Evolutionary conservation across 2,329 filamentous ascomycete genomes (phyloP).

Genomic region (Dryadomyces quercus-mongolicae): DNA sequence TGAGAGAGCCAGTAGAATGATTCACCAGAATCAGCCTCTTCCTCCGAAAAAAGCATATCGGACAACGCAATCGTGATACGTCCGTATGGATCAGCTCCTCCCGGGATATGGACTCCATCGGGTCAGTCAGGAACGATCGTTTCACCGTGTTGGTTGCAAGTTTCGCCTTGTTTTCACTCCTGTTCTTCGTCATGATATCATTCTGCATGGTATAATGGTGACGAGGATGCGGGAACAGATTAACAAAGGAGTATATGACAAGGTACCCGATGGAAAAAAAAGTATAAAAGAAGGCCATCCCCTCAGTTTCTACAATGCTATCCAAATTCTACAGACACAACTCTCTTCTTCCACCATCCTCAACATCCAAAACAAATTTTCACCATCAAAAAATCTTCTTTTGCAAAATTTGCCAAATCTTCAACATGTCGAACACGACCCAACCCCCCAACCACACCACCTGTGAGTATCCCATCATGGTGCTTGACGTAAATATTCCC

Average conservation of each 20-base stretch:
- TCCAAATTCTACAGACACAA: neutral
- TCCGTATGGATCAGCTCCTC: neutral
- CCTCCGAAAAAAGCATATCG: neutral
- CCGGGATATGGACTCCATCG: neutral
- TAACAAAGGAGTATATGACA: neutral
- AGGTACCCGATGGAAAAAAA: neutral
- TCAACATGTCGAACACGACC: neutral
- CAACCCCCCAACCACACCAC: neutral
- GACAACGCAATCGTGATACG: slow-evolving; percentile 1
- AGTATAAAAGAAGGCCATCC: neutral
- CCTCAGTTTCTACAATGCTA: neutral
- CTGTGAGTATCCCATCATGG: neutral
- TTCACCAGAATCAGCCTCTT: neutral
- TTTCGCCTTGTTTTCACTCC: neutral
- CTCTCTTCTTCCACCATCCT: neutral
- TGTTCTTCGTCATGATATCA: neutral
- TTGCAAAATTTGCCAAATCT: neutral
- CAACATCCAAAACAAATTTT: neutral
- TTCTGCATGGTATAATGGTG: neutral
- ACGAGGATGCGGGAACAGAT: neutral
- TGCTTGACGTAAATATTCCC: no score
- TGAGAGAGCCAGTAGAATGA: neutral
- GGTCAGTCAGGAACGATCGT: neutral
- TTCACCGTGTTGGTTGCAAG: neutral
- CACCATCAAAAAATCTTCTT: neutral